Evolutionary conservation across 139 green algal species (phyloP), one percentile per base, ranked within the genome.

Genomic region (Tetradesmus lagerheimii): DNA sequence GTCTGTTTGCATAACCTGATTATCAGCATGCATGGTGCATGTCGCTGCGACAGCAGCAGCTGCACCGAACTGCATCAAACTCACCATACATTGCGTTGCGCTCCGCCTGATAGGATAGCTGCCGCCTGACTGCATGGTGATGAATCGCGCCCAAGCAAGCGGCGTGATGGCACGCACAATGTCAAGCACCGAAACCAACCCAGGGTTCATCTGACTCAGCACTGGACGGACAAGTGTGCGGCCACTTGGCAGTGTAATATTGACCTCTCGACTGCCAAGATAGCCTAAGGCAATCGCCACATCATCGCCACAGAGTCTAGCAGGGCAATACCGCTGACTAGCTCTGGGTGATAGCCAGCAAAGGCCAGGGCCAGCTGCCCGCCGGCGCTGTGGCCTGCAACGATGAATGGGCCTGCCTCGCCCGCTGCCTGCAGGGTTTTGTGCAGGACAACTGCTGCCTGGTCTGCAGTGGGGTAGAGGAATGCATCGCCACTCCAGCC

Each of bases 221-320:
- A 5, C 83, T 15, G 83, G 83, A 8, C 83, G 83, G 9, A 29
- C 5, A 11, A 79, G 9, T 25, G 37, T 80, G 35, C 57, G 34
- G 57, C 83, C 83, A 53, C 62, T 88, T 34, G 83, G 62, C 23
- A 79, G 37, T 1, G 37, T 78, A 4, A 53, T 57, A 78, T 78
- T 88, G 57, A 88, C 83, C 1, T 57, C 12, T 14, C 43, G 29
- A 27, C 23, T 43, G 27, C 50, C 57, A 0, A 35, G 20, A 27
- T 75, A 88, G 25, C 25, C 57, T 12, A 88, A n/a, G 31, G 83
- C 53, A 50, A 88, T 88, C 37, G 83, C 83, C 2, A 53, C 83
- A 78, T 79, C 37, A 31, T 88, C n/a, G n/a, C n/a, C 62, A 12
- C 64, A 80, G 57, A 80, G 29, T 88, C 83, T 35, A 88, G 53